Percentiles rank a stretch among this genome's conserved stretches.
Evolutionary conservation across 2,329 filamentous ascomycete genomes (phyloP).

Genomic region (Tolypocladium sp.): DNA sequence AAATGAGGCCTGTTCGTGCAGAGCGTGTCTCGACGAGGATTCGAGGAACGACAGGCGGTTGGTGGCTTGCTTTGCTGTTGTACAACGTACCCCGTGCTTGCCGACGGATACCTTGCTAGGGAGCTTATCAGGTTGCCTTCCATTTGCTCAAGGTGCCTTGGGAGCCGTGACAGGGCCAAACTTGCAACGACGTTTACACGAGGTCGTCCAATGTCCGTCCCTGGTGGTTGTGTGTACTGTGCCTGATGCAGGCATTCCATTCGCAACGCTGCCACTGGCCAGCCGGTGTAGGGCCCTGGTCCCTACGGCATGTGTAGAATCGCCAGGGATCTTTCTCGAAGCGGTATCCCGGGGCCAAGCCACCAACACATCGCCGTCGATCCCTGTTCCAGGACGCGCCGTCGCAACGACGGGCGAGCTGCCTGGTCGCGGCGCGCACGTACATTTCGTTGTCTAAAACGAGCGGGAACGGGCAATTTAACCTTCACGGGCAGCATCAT

Average conservation of each 20-base stretch:
- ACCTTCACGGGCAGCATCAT: background rate
- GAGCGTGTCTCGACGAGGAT: background rate
- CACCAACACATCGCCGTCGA: slow-evolving; percentile 1
- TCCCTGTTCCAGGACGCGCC: background rate
- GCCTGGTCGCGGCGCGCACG: background rate
- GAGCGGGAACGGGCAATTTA: background rate
- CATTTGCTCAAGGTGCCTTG: background rate
- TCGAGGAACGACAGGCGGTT: background rate
- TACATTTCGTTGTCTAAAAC: background rate
- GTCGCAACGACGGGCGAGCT: background rate
- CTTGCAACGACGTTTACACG: background rate
- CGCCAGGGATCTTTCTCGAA: slow-evolving; percentile 6
- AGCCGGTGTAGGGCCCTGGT: background rate
- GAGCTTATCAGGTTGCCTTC: background rate
- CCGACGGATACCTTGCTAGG: background rate
- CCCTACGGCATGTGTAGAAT: background rate
- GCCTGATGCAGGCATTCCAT: background rate
- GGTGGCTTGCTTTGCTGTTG: background rate
- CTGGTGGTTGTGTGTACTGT: background rate
- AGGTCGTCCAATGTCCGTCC: background rate
- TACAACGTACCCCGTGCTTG: background rate
- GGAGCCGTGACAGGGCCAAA: background rate
- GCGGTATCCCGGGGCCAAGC: slow-evolving; percentile 7
- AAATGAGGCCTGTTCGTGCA: background rate
- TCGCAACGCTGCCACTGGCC: background rate